phyloP scores from a whole-genome alignment of 306 rosid species.

The Cicer chorassanicum region DNA sequence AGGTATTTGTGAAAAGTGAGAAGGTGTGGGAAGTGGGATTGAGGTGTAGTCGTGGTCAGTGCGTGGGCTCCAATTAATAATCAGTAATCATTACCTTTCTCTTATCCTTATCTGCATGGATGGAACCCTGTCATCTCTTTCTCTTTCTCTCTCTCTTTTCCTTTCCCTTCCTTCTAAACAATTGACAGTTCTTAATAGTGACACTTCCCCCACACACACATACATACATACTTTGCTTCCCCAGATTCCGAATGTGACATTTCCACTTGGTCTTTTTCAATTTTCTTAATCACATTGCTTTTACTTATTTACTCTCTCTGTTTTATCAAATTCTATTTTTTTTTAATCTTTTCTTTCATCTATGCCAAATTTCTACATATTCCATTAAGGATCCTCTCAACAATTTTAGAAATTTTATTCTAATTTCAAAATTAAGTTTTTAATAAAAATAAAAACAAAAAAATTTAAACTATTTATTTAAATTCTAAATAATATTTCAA shows the following conservation, averaged over 20 bases:
- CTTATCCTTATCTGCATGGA: conserved; percentile 55
- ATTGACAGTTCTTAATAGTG: conserved; percentile 52
- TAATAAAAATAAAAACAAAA: too few relatives aligned
- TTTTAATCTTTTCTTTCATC: too few relatives aligned
- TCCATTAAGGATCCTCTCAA: too few relatives aligned
- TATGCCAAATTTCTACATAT: too few relatives aligned
- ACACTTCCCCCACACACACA: conserved; percentile 47
- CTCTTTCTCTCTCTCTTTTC: conserved; percentile 6
- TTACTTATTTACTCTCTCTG: background rate
- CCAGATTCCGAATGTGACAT: conserved; percentile 38
- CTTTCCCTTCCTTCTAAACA: conserved; percentile 46
- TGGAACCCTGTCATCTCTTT: background rate
- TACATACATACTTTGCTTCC: background rate
- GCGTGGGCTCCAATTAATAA: conserved; percentile 57
- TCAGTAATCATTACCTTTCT: conserved; percentile 55
- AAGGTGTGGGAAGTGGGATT: conserved; percentile 50
- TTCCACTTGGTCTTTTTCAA: conserved; percentile 45
- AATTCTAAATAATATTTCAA: too few relatives aligned
- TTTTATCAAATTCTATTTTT: background rate
- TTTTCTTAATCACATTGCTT: conserved; percentile 5
- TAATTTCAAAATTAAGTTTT: too few relatives aligned
- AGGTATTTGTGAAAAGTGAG: background rate
- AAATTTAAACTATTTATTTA: too few relatives aligned
- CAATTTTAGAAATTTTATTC: too few relatives aligned
- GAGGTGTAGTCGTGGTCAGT: conserved; percentile 66